A percentile compares a stretch with the other conserved stretches of the same genome.
phyloP scores from a whole-genome alignment of 495 filamentous ascomycete genomes.

The Chaetomium tenue region DNA sequence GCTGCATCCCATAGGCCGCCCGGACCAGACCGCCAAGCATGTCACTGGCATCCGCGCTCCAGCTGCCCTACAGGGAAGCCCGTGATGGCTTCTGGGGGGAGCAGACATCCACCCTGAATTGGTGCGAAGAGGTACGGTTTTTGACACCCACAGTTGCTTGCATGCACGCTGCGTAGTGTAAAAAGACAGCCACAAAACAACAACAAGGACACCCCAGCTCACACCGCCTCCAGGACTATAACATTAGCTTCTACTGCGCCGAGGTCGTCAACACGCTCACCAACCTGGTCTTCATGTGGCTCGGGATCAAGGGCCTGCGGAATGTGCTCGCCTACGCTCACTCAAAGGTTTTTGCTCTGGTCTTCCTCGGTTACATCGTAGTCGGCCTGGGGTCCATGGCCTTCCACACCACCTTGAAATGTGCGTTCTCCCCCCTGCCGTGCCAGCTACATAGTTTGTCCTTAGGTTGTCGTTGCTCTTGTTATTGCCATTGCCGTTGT shows the following conservation, averaged over 20 bases:
- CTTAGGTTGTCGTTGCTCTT: too few species aligned
- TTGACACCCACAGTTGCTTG: neutral
- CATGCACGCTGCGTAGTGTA: neutral
- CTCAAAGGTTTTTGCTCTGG: slow-evolving; percentile 68
- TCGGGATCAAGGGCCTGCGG: slow-evolving; percentile 68
- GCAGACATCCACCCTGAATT: slow-evolving; percentile 86
- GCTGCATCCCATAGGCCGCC: slow-evolving; percentile 8
- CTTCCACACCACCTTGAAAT: slow-evolving; percentile 82
- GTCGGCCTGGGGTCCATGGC: slow-evolving; percentile 78
- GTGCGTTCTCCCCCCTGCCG: slow-evolving; percentile 44
- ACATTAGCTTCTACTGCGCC: slow-evolving; percentile 49
- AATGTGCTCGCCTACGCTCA: slow-evolving; percentile 69
- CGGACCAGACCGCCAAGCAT: slow-evolving; percentile 3
- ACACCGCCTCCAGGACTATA: slow-evolving; percentile 44
- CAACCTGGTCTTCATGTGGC: slow-evolving; percentile 74
- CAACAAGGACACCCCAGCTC: neutral
- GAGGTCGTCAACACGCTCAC: slow-evolving; percentile 61
- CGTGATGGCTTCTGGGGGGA: slow-evolving; percentile 77
- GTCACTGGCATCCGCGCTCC: slow-evolving; percentile 25
- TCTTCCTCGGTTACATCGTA: slow-evolving; percentile 71
- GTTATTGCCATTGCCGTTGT: too few species aligned
- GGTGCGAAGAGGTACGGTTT: slow-evolving; percentile 78
- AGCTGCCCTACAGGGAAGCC: slow-evolving; percentile 66
- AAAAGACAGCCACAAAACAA: neutral
- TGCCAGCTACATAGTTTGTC: neutral